A percentile compares a stretch with the other conserved stretches of the same genome.
phyloP scores from a whole-genome alignment of 345 rosid species.

The Populus alba region DNA sequence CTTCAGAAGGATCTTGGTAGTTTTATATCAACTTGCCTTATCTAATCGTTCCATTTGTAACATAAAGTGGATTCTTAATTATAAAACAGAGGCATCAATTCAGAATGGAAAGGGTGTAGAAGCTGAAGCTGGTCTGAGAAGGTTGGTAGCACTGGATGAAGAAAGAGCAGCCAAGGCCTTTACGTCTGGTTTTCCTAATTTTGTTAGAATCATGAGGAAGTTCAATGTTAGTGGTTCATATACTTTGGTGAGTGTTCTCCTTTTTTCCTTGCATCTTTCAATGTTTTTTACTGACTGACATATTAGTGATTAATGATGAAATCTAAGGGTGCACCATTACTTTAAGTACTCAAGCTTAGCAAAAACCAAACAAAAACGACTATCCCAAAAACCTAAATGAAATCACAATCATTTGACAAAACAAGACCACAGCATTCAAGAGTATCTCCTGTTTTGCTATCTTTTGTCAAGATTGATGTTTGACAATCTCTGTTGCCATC shows the following conservation, averaged over 20 bases:
- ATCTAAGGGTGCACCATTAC: not conserved
- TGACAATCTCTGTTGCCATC: not conserved
- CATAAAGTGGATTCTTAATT: constrained; percentile 10
- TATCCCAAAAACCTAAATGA: not conserved
- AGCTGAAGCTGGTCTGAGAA: constrained; percentile 32
- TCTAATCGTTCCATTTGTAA: not conserved
- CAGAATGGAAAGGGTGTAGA: constrained; percentile 10
- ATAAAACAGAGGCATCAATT: constrained; percentile 17
- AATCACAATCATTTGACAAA: not conserved
- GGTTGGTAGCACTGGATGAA: constrained; percentile 45
- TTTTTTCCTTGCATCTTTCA: not conserved
- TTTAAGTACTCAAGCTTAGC: too few relatives aligned
- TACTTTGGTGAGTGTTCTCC: constrained; percentile 43
- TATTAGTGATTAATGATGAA: not conserved
- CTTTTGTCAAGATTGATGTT: not conserved
- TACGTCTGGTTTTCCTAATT: constrained; percentile 47
- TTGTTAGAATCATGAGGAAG: constrained; percentile 59
- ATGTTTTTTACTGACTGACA: not conserved
- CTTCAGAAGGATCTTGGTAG: not conserved
- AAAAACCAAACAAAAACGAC: not conserved
- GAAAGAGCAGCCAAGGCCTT: constrained; percentile 51
- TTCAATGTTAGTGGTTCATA: constrained; percentile 64
- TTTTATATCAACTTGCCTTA: not conserved
- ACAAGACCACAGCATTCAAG: not conserved
- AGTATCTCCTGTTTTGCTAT: not conserved